These are phyloP conservation scores for Diutina neorugosa DNA, from an alignment of 1,139 yeast genomes.

Conservation along the genomic window DNA sequence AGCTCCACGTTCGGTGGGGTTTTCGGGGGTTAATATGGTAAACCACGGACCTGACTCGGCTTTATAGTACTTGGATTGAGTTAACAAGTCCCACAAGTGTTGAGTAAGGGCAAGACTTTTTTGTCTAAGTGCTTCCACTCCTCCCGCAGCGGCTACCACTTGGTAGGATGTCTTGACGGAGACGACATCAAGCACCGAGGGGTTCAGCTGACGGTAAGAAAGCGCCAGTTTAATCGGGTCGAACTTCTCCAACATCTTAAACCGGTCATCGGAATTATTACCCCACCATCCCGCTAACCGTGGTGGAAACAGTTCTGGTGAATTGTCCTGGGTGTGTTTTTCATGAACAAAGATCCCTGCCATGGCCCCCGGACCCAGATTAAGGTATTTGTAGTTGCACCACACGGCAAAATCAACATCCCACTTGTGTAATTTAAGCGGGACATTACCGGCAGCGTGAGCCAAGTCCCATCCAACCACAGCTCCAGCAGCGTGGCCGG, in stretches of 20 bases:
- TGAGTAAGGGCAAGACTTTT: slow-evolving; percentile 50
- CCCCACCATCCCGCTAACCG: slow-evolving; percentile 99
- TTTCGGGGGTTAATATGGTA: slow-evolving; percentile 60
- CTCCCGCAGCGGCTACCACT: slow-evolving; percentile 50
- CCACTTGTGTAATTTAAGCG: slow-evolving; percentile 72
- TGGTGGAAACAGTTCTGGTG: slow-evolving; percentile 31
- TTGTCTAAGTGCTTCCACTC: slow-evolving; percentile 41
- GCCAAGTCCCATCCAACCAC: slow-evolving; percentile 93
- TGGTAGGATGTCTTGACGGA: slow-evolving; percentile 57
- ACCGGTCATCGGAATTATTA: slow-evolving; percentile 54
- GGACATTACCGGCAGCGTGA: slow-evolving; percentile 86
- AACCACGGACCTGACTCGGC: slow-evolving; percentile 29
- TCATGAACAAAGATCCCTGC: slow-evolving; percentile 75
- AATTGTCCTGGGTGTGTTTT: slow-evolving; percentile 24
- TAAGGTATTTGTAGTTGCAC: slow-evolving; percentile 87
- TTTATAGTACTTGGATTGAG: slow-evolving; percentile 30
- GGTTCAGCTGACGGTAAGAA: slow-evolving; percentile 88
- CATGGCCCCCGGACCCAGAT: slow-evolving; percentile 87
- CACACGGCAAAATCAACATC: slow-evolving; percentile 86
- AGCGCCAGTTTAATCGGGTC: slow-evolving; percentile 75
- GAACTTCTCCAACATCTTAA: slow-evolving; percentile 68
- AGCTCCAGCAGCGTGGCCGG: slow-evolving; percentile 42
- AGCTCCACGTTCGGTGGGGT: slow-evolving; percentile 54
- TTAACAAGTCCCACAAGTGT: slow-evolving; percentile 39
- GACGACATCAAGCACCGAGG: slow-evolving; percentile 75